Evolutionary conservation across 208 protist species (phyloP), one percentile per base, ranked within the genome.

Genomic region (Angomonas deanei): DNA sequence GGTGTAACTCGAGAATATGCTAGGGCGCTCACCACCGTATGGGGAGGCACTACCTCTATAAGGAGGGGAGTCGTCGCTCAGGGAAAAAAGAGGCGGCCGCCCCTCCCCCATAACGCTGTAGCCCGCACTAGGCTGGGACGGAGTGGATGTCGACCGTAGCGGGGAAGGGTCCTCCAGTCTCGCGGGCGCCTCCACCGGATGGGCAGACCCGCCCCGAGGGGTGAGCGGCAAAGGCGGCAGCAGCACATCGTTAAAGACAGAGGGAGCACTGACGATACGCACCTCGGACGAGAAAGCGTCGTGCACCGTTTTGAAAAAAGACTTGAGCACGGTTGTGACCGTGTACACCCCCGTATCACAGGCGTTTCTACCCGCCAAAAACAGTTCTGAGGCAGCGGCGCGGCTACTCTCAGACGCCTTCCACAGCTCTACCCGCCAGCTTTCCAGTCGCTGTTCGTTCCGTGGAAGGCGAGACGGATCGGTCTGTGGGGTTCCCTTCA

Each of bases 341-440:
- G 79, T 76, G 26, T 86, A 46, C 31, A 93, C 81, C 60, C 80
- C 84, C 21, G 64, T 66, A 63, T 91, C 84, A 32, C 86, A 81
- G 0, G 81, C 61, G 10, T 71, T 74, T 21, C 80, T 76, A 23
- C 87, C 87, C 57, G 81, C 65, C 31, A 62, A 55, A 57, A 86
- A 91, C 34, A 91, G 76, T 32, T 77, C 61, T 21, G 87, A 91
- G 38, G 69, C 70, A 17, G 86, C n/a, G 26, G 75, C 69, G 62
- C 80, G 86, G 50, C 76, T 76, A 19, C 59, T 68, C 61, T 94
- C 84, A 27, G 79, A 82, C 24, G 76, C 66, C 33, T 73, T 74
- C 82, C 82, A 94, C 54, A 90, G 54, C 74, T 91, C 75, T 30
- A 86, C 82, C 6, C 84, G 78, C 82, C 82, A 90, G 55, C 74